A percentile compares a stretch with the other conserved stretches of the same genome.
These are phyloP conservation scores for Aspergillus sergii DNA, from an alignment of 2,329 filamentous ascomycete genomes.

Conservation along the genomic window DNA sequence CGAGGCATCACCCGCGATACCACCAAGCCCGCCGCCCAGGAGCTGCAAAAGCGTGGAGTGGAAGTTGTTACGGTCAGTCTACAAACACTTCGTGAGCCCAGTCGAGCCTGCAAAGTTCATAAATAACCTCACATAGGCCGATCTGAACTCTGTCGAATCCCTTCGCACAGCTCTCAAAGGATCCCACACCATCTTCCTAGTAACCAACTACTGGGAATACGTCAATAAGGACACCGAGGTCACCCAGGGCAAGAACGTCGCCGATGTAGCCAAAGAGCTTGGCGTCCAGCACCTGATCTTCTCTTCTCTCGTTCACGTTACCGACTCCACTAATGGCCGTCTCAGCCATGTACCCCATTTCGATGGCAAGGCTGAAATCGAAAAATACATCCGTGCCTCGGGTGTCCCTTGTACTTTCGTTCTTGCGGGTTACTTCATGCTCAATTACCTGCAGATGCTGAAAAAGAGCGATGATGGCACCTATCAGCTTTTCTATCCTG, in stretches of 20 bases:
- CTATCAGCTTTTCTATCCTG: constrained; percentile 29
- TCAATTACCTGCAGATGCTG: constrained; percentile 38
- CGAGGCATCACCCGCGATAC: constrained; percentile 55
- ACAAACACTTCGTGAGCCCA: not conserved
- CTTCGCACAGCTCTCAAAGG: constrained; percentile 46
- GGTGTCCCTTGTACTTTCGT: constrained; percentile 45
- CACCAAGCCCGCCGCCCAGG: constrained; percentile 32
- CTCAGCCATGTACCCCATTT: constrained; percentile 41
- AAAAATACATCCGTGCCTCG: constrained; percentile 39
- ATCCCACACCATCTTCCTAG: constrained; percentile 53
- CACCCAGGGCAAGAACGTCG: constrained; percentile 40
- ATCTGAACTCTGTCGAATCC: constrained; percentile 43
- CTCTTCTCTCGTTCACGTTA: constrained; percentile 39
- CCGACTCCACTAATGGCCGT: constrained; percentile 37
- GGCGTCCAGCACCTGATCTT: constrained; percentile 46
- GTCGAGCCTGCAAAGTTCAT: not conserved
- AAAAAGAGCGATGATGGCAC: constrained; percentile 29
- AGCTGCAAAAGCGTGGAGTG: constrained; percentile 32
- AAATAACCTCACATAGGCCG: constrained; percentile 31
- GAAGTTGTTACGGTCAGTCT: constrained; percentile 36
- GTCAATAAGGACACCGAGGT: constrained; percentile 27
- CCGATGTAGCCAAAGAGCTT: constrained; percentile 40
- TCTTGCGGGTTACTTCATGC: constrained; percentile 48
- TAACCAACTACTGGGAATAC: constrained; percentile 48
- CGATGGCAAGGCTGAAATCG: constrained; percentile 45